These are phyloP conservation scores for Colletotrichum endophyticum DNA, from an alignment of 2,329 filamentous ascomycete species.

Conservation along the genomic window DNA sequence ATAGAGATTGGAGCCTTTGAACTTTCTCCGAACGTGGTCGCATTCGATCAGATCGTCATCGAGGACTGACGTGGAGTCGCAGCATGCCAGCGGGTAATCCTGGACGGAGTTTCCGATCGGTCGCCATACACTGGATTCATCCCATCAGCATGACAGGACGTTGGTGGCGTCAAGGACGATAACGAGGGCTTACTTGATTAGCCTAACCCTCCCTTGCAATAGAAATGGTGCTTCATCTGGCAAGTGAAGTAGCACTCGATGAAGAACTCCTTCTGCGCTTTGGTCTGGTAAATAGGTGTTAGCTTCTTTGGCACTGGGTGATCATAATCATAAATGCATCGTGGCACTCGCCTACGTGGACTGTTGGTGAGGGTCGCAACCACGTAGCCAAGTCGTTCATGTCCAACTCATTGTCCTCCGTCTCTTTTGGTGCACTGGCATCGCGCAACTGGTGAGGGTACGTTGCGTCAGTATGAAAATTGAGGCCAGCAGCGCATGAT, in stretches of 20 bases:
- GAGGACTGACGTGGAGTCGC: not conserved
- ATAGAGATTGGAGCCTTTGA: not conserved
- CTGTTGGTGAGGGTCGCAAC: conserved; percentile 15
- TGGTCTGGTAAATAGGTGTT: not conserved
- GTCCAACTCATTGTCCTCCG: conserved; percentile 25
- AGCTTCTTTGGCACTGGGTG: accelerated
- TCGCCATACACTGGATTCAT: not conserved
- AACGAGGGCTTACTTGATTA: not conserved
- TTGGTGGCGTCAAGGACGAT: too few relatives aligned
- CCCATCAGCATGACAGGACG: too few relatives aligned
- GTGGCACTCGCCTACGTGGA: not conserved
- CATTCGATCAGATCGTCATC: not conserved
- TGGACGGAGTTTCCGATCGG: not conserved
- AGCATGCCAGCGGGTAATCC: not conserved
- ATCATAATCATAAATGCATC: not conserved
- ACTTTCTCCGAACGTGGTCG: not conserved
- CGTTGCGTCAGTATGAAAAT: not conserved
- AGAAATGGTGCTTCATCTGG: not conserved
- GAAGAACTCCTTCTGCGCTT: not conserved
- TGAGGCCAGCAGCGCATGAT: accelerated
- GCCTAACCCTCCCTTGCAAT: not conserved
- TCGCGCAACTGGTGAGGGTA: not conserved
- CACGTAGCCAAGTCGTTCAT: conserved; percentile 29
- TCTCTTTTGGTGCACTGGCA: not conserved
- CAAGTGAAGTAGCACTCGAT: not conserved